Evolutionary conservation across 176 grass and related monocot genomes (phyloP).

Genomic region (Zoysia pacifica): DNA sequence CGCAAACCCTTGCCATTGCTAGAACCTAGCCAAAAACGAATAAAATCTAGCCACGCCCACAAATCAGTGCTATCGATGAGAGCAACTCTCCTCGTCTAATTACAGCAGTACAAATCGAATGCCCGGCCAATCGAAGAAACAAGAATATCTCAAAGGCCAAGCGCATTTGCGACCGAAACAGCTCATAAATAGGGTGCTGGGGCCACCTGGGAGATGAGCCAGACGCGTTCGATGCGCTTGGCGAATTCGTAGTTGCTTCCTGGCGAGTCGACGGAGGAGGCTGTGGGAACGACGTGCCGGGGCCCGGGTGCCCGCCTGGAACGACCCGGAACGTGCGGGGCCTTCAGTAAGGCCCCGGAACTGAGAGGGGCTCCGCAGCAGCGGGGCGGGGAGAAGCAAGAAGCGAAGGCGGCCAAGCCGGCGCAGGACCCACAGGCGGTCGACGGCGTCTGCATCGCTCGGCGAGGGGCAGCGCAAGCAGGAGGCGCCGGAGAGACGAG

Average conservation of each 20-base stretch:
- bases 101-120: background rate
- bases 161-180: background rate
- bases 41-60: background rate
- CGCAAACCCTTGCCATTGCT: background rate
- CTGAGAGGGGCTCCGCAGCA: conserved; percentile 5
- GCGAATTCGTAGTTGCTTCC: conserved; percentile 69
- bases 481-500: background rate
- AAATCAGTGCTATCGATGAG: background rate
- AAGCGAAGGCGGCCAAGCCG: background rate
- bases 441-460: conserved; percentile 45
- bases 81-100: background rate
- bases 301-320: background rate
- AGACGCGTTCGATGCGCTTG: conserved; percentile 74
- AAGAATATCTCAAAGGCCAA: background rate
- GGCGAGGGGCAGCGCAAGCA: background rate
- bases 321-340: background rate
- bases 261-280: conserved; percentile 62
- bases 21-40: background rate
- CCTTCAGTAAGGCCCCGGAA: conserved; percentile 26
- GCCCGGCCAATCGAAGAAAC: background rate
- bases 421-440: conserved; percentile 34
- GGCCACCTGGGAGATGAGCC: conserved; percentile 91
- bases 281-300: conserved; percentile 45
- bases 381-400: background rate
- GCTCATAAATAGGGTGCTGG: background rate